These are phyloP conservation scores for Trichosphaerium sp. DNA, from an alignment of 78 protist species.

Conservation along the genomic window DNA sequence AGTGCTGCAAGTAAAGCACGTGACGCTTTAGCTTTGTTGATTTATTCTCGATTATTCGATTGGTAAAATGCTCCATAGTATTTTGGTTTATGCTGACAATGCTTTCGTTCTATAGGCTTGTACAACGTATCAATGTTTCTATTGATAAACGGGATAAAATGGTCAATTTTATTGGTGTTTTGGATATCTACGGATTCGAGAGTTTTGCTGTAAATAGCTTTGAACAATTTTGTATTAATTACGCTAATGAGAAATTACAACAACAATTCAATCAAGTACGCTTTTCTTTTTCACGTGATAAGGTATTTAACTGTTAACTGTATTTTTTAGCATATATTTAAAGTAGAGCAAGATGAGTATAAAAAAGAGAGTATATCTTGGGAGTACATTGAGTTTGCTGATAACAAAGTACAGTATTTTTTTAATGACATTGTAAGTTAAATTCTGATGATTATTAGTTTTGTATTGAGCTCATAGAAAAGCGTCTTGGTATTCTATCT, in stretches of 20 bases:
- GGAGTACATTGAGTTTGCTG: constrained; percentile 64
- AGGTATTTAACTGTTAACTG: no score
- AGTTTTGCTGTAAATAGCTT: constrained; percentile 65
- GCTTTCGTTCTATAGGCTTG: no score
- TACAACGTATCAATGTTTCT: constrained; percentile 41
- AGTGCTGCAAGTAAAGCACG: constrained; percentile 33
- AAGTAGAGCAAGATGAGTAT: constrained; percentile 71
- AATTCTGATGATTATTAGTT: no score
- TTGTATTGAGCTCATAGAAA: constrained; percentile 66
- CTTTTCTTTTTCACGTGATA: no score
- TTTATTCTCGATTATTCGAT: constrained; percentile 33
- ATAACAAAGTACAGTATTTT: constrained; percentile 66
- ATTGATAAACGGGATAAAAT: constrained; percentile 24
- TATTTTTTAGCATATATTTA: constrained; percentile 70
- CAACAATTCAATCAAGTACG: constrained; percentile 62
- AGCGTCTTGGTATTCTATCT: constrained; percentile 60
- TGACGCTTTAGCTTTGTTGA: constrained; percentile 36
- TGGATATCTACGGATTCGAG: constrained; percentile 98
- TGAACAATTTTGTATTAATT: constrained; percentile 84
- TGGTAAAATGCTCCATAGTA: constrained; percentile 18
- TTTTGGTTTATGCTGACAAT: not conserved
- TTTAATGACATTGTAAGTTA: constrained; percentile 53
- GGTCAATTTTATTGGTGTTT: constrained; percentile 63
- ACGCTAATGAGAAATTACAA: constrained; percentile 84
- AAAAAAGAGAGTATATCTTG: constrained; percentile 63